Conservation (phyloP, 352 stramenopile species). For the Phytophthora litchii region DNA sequence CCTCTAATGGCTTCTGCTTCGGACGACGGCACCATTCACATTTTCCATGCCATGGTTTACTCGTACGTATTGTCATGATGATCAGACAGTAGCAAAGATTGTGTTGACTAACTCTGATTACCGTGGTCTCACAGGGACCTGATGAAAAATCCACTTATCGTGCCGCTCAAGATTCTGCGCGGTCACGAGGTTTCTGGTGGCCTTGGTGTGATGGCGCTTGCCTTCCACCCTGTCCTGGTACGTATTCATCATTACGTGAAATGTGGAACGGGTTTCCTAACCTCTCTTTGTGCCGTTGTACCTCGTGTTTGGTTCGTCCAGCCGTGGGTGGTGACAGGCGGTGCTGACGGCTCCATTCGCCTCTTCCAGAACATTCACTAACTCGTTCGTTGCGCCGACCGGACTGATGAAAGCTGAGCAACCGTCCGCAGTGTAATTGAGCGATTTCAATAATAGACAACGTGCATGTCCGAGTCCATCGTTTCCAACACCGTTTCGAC, state of each 20-base stretch:
- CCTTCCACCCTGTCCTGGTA: conserved; percentile 98
- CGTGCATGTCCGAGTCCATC: conserved; percentile 15
- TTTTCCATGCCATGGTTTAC: conserved; percentile 99
- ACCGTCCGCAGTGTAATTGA: conserved; percentile 7
- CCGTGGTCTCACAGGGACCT: conserved; percentile 84
- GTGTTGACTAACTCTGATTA: conserved; percentile 10
- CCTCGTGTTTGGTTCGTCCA: conserved; percentile 25
- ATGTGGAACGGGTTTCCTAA: neutral
- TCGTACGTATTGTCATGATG: conserved; percentile 70
- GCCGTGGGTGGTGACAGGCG: conserved; percentile 94
- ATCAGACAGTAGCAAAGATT: conserved; percentile 18
- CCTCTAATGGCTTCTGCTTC: conserved; percentile 98
- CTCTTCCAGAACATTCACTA: conserved; percentile 98
- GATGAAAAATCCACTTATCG: conserved; percentile 99
- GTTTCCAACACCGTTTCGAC: conserved; percentile 8
- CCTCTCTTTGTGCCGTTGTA: conserved; percentile 9
- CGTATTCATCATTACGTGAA: conserved; percentile 14
- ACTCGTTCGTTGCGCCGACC: conserved; percentile 14
- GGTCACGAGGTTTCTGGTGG: conserved; percentile 94
- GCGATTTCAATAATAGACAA: conserved; percentile 39
- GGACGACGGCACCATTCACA: conserved; percentile 98
- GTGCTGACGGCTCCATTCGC: conserved; percentile 94
- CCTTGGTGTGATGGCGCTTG: conserved; percentile 94
- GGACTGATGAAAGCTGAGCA: conserved; percentile 9
- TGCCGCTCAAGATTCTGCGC: conserved; percentile 99